Evolutionary conservation across 441 rosid species (phyloP).

Genomic region (Erodium trifolium): DNA sequence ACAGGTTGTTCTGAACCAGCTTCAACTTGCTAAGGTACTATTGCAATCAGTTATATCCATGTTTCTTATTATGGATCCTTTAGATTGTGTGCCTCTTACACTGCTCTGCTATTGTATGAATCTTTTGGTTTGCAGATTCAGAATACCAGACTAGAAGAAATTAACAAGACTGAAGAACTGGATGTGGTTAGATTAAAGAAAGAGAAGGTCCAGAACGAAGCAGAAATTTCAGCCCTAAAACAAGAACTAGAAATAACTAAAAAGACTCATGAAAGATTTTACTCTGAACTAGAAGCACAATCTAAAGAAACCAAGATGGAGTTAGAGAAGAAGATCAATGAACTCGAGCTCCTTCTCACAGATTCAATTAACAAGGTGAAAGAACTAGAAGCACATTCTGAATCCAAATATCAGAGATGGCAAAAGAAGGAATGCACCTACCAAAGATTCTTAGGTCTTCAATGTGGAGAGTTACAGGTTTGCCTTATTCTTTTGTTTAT

Average conservation of each 20-base stretch:
- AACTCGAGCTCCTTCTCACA: conserved; percentile 41
- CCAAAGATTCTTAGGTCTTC: conserved; percentile 39
- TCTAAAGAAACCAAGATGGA: conserved; percentile 38
- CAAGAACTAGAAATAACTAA: conserved; percentile 46
- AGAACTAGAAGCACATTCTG: conserved; percentile 58
- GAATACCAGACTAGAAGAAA: conserved; percentile 62
- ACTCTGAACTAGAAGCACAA: conserved; percentile 50
- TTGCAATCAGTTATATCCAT: background rate
- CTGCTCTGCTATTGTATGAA: background rate
- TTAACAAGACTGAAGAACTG: conserved; percentile 55
- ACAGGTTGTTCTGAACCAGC: conserved; percentile 54
- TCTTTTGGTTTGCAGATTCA: conserved; percentile 45
- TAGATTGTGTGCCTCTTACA: conserved; percentile 1
- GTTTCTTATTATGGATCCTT: conserved; percentile 13
- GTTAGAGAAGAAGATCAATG: conserved; percentile 49
- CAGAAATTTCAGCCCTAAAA: conserved; percentile 55
- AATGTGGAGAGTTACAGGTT: conserved; percentile 60
- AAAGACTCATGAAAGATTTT: conserved; percentile 39
- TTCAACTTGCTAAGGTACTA: conserved; percentile 66
- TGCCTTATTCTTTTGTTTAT: conserved; percentile 18
- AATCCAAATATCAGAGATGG: conserved; percentile 54
- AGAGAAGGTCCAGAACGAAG: conserved; percentile 46
- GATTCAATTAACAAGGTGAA: conserved; percentile 55
- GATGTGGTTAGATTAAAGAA: conserved; percentile 41
- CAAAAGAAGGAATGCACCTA: conserved; percentile 48